phyloP scores from a whole-genome alignment of 2,329 filamentous ascomycete genomes.

The Diaporthe sp. region DNA sequence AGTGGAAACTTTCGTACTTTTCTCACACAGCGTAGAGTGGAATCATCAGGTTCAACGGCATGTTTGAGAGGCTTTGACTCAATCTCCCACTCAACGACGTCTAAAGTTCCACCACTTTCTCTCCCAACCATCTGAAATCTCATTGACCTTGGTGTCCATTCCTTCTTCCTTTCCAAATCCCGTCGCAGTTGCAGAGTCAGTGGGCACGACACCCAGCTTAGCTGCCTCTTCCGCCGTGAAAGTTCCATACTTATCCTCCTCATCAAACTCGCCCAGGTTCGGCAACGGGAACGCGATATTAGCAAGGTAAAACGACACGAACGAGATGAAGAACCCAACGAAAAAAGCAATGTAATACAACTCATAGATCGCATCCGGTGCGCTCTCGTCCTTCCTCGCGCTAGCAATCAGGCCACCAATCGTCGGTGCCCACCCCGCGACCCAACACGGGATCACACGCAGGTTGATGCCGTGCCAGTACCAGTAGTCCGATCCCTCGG shows the following conservation, averaged over 20 bases:
- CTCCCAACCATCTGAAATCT: neutral
- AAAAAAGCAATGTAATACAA: conserved; percentile 63
- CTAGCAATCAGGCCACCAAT: conserved; percentile 57
- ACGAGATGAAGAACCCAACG: conserved; percentile 52
- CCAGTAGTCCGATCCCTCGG: conserved; percentile 55
- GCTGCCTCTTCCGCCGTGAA: conserved; percentile 51
- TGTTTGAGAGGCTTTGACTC: neutral
- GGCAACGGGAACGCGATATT: conserved; percentile 57
- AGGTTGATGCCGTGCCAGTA: conserved; percentile 60
- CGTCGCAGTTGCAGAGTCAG: no score
- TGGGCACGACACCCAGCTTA: no score
- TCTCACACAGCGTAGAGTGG: neutral
- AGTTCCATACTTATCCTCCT: conserved; percentile 59
- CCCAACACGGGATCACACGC: conserved; percentile 57
- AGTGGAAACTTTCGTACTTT: neutral
- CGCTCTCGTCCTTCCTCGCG: conserved; percentile 49
- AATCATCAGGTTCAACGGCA: neutral
- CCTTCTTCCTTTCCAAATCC: no score
- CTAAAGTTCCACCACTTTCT: neutral
- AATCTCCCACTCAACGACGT: neutral
- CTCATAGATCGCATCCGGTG: conserved; percentile 54
- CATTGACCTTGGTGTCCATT: no score
- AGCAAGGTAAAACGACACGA: no score
- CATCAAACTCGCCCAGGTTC: conserved; percentile 59
- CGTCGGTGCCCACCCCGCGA: conserved; percentile 59